Evolutionary conservation across 495 filamentous ascomycete species (phyloP).

Genomic region (Talaromyces proteolyticus): DNA sequence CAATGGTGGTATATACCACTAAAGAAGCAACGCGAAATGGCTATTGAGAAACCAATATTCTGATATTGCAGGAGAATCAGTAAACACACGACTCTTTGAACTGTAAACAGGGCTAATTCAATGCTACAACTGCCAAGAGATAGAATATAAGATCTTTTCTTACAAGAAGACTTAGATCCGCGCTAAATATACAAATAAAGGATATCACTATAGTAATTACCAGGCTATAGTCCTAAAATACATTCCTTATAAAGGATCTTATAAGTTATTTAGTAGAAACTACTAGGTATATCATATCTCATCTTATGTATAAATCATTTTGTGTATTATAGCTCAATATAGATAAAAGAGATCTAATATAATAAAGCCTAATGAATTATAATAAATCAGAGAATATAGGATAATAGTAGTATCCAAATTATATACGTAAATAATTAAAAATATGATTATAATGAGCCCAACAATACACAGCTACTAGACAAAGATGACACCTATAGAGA

Average conservation of each 20-base stretch:
- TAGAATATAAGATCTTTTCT: constrained; percentile 18
- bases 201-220: constrained; percentile 19
- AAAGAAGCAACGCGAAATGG: constrained; percentile 19
- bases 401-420: constrained; percentile 20
- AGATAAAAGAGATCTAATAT: constrained; percentile 18
- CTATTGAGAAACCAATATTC: constrained; percentile 21
- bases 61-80: constrained; percentile 20
- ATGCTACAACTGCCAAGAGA: constrained; percentile 24
- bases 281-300: constrained; percentile 18
- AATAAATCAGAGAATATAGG: constrained; percentile 10
- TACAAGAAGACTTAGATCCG: constrained; percentile 21
- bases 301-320: constrained; percentile 21
- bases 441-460: constrained; percentile 14
- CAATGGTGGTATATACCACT: constrained; percentile 27
- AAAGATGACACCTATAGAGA: constrained; percentile 18
- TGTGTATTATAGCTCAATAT: constrained; percentile 23
- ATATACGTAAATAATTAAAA: constrained; percentile 18
- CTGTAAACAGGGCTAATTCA: constrained; percentile 17
- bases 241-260: constrained; percentile 16
- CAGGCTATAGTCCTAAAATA: constrained; percentile 16
- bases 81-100: constrained; percentile 19
- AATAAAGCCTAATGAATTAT: constrained; percentile 25
- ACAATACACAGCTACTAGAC: constrained; percentile 24
- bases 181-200: constrained; percentile 19
- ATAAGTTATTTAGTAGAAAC: constrained; percentile 25